phyloP scores from a whole-genome alignment of 805 yeast species.

The Myxozyma neglecta region DNA sequence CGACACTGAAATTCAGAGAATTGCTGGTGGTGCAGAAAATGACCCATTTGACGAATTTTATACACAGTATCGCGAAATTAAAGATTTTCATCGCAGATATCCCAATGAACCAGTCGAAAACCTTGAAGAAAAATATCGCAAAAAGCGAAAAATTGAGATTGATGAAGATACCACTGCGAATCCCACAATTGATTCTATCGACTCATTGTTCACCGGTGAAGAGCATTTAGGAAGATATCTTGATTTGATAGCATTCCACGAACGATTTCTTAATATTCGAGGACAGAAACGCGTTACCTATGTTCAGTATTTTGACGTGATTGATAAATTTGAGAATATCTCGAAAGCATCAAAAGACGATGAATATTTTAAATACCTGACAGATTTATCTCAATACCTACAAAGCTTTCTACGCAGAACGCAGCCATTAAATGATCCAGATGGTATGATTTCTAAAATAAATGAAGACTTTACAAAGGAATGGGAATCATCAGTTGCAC shows the following conservation, averaged over 20 bases:
- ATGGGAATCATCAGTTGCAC: slow-evolving; percentile 33
- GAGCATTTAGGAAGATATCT: slow-evolving; percentile 67
- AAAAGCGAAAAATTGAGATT: slow-evolving; percentile 31
- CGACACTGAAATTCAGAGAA: slow-evolving; percentile 26
- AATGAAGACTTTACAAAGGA: slow-evolving; percentile 35
- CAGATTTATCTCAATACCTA: slow-evolving; percentile 52
- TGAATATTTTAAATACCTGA: slow-evolving; percentile 50
- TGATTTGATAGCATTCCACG: slow-evolving; percentile 57
- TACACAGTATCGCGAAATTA: slow-evolving; percentile 39
- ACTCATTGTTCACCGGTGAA: slow-evolving; percentile 53
- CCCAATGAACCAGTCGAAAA: slow-evolving; percentile 40
- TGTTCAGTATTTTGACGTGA: slow-evolving; percentile 50
- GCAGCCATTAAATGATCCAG: slow-evolving; percentile 51
- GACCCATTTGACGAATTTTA: slow-evolving; percentile 45
- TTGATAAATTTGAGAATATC: slow-evolving; percentile 46
- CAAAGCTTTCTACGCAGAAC: slow-evolving; percentile 48
- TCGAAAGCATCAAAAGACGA: slow-evolving; percentile 33
- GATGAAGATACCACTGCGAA: slow-evolving; percentile 34
- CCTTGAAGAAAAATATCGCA: slow-evolving; percentile 33
- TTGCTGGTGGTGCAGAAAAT: slow-evolving; percentile 35
- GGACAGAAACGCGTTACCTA: slow-evolving; percentile 45
- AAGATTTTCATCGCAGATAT: slow-evolving; percentile 38
- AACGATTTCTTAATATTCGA: slow-evolving; percentile 53
- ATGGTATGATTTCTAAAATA: slow-evolving; percentile 37
- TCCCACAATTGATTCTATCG: slow-evolving; percentile 45